Base-by-base conservation (phyloP, 2,329 filamentous ascomycete genomes). In the Endoconidiophora polonica region DNA sequence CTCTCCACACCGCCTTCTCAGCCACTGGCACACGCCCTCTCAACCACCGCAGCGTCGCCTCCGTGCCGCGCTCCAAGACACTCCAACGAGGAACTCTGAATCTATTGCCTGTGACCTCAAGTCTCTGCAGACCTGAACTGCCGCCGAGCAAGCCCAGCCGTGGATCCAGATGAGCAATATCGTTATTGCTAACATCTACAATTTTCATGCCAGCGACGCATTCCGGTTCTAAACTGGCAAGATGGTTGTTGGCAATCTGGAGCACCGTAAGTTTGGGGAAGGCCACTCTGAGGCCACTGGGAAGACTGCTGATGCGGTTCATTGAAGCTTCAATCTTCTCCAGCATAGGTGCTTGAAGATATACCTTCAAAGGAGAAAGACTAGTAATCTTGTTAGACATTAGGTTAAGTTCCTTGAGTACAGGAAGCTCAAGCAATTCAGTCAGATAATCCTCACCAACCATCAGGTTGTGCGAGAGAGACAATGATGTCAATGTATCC, bases 41-140 rank as follows among this genome's bases (percentile, higher is more conserved):
- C 46, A 95, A 64, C 83, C 86, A 94, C 46, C 79, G 72, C 56
- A 95, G 66, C 0, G 86, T 81, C 2, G 85, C 82, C 58, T 94
- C 86, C 0, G 88, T 95, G 0, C 90, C 90, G 55, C 86, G 83
- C 54, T 90, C 83, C 44, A 96, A 66, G 5, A 94, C 74, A 55
- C 83, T 83, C 68, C 83, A 88, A 51, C 84, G 77, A 0, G 90
- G 90, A 29, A 95, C 86, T 29, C 86, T 74, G 65, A 96, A 96
- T 29, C 79, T 73, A 61, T 96, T 96, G 0, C 87, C 87, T 24
- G 76, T 76, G 3, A 94, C 82, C 44, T 94, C 82, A 7, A 95
- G 67, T 49, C 74, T 63, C 70, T 83, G 67, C 66, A 77, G 55
- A 58, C 78, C 66, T 2, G 71, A 70, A 3, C 62, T 69, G 1